Base-by-base conservation (phyloP, 2,329 filamentous ascomycete species). In the Botryotinia convoluta region DNA sequence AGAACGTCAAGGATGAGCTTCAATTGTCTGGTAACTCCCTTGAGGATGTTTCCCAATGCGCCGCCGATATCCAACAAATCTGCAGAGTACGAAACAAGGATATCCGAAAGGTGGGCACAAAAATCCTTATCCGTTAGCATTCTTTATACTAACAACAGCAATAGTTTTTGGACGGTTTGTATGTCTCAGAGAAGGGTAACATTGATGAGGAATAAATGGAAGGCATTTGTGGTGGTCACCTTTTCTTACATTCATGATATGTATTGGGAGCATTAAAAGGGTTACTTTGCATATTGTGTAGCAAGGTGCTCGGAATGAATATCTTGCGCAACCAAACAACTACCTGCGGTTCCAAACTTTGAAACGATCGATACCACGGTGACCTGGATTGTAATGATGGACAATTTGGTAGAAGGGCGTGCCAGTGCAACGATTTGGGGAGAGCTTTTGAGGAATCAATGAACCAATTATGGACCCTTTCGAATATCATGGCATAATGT, bases 1-100 rank as follows among this genome's bases (percentile, higher is more conserved):
- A 93, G 88, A 90, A 91, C 87, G 91, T 95, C 86, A 99, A 99
- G 93, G 96, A 99, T 85, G 95, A 99, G 91, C 92, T 99, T 77
- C 87, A 95, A 85, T 88, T 99, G 81, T 88, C 84, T 80, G 96
- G 96, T 82, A 99, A 98, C 93, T 97, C 93, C 77, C 89, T 99
- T 81, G 97, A 99, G 90, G 91, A 91, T 84, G 96, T 99, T 79
- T 99, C 96, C 83, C 96, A 99, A 89, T 94, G 92, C 84, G 96
- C 96, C 80, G 96, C 96, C 86, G 96, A 99, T 86, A 98, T 99
- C 85, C 96, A 99, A 90, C 96, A 99, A 88, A 95, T 96, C 87
- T 99, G 96, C 94, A 91, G 91, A 87, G 96, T 99, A 86, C 92
- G 94, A 86, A 99, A 99, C 93, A 99, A 99, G 94, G 96, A 99